These are phyloP conservation scores for Eutrema japonicum DNA, from an alignment of 345 rosid species.

Conservation along the genomic window DNA sequence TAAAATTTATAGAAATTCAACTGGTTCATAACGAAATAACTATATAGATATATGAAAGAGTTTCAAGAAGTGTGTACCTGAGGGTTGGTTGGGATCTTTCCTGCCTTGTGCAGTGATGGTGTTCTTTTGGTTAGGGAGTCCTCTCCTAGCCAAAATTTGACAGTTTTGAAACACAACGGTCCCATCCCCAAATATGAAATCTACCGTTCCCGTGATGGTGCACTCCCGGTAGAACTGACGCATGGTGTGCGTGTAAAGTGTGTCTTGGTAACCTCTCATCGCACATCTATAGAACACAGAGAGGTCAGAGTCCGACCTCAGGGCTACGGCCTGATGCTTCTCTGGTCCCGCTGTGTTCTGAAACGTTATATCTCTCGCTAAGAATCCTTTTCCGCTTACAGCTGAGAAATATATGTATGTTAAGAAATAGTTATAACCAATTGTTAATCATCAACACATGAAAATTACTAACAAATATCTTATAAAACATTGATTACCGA, in stretches of 20 bases:
- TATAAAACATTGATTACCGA: constrained; percentile 52
- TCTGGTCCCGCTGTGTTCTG: constrained; percentile 90
- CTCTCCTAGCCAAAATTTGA: constrained; percentile 59
- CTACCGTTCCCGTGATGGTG: constrained; percentile 75
- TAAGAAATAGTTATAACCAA: not conserved
- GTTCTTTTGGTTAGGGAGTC: constrained; percentile 75
- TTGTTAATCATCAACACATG: not conserved
- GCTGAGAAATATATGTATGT: constrained; percentile 49
- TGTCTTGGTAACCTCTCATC: constrained; percentile 78
- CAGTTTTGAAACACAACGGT: constrained; percentile 84
- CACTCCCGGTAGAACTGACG: constrained; percentile 92
- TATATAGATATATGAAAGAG: not conserved
- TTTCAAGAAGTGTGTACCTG: constrained; percentile 54
- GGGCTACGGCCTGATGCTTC: constrained; percentile 90
- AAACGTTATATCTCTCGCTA: constrained; percentile 79
- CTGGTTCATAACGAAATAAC: too few relatives aligned
- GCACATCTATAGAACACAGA: constrained; percentile 70
- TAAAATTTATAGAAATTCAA: too few relatives aligned
- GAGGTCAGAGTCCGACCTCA: constrained; percentile 82
- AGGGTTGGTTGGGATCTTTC: constrained; percentile 61
- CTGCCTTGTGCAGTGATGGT: constrained; percentile 92
- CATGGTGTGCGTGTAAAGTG: constrained; percentile 84
- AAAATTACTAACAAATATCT: not conserved
- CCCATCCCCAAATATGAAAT: constrained; percentile 88
- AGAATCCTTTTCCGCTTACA: constrained; percentile 84